Evolutionary conservation across 208 protist species (phyloP).

Genomic region (Leishmania gerbilli): DNA sequence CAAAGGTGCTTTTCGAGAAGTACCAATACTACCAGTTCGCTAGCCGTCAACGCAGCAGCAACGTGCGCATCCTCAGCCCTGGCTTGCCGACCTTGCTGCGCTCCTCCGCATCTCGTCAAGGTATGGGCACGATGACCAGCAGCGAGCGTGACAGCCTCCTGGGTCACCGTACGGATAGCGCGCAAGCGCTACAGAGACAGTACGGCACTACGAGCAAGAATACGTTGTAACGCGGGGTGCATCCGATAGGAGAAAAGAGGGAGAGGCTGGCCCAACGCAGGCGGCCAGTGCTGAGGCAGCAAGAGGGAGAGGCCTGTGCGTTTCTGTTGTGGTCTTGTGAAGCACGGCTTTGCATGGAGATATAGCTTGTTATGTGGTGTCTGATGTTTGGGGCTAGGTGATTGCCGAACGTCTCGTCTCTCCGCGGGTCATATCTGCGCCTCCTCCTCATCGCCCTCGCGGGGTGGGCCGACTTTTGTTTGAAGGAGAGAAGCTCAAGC

Average conservation of each 20-base stretch:
- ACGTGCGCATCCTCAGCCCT: conserved; percentile 24
- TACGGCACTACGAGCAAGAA: conserved; percentile 6
- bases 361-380: background rate
- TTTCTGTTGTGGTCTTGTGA: no score
- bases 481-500: background rate
- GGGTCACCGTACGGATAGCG: background rate
- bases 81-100: conserved; percentile 9
- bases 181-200: background rate
- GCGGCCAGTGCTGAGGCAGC: background rate
- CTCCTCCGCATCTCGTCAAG: conserved; percentile 11
- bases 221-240: background rate
- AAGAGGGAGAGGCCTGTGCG: background rate
- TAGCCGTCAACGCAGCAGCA: conserved; percentile 20
- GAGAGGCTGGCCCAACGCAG: background rate
- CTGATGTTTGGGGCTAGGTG: background rate
- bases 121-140: background rate
- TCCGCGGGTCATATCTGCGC: background rate
- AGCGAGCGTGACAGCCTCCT: conserved; percentile 2
- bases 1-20: conserved; percentile 52
- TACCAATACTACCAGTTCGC: conserved; percentile 50
- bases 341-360: background rate
- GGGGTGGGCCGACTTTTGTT: background rate
- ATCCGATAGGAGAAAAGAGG: background rate
- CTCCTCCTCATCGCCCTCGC: background rate
- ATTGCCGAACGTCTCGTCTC: background rate